These are phyloP conservation scores for Aspergillus terreus DNA, from an alignment of 2,329 filamentous ascomycete species.

Conservation along the genomic window DNA sequence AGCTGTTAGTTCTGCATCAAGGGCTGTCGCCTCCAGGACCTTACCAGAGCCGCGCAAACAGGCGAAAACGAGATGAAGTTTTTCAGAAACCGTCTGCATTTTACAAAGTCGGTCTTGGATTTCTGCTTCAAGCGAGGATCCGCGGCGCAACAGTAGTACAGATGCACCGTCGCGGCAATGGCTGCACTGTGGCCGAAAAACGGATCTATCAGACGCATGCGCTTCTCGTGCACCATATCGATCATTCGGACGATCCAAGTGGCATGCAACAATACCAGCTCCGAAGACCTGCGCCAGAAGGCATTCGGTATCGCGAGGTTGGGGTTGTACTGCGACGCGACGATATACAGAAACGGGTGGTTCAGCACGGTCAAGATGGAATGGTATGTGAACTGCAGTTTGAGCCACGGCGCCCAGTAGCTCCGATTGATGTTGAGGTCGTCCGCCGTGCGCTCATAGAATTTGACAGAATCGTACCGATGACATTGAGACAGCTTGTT, in stretches of 20 bases:
- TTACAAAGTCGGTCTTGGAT: constrained; percentile 51
- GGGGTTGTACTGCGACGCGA: constrained; percentile 50
- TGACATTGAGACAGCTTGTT: constrained; percentile 46
- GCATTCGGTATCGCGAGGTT: constrained; percentile 53
- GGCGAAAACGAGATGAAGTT: constrained; percentile 47
- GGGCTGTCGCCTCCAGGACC: constrained; percentile 10
- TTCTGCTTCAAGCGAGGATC: constrained; percentile 49
- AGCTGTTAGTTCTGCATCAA: constrained; percentile 3
- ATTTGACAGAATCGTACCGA: constrained; percentile 52
- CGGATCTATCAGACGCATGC: constrained; percentile 48
- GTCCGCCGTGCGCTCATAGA: constrained; percentile 48
- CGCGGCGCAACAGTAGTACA: constrained; percentile 53
- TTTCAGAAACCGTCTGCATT: constrained; percentile 49
- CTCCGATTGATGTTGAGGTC: constrained; percentile 45
- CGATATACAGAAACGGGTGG: constrained; percentile 53
- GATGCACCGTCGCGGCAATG: constrained; percentile 52
- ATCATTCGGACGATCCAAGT: constrained; percentile 55
- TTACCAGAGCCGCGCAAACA: constrained; percentile 46
- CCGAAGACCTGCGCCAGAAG: constrained; percentile 52
- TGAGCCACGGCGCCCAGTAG: constrained; percentile 53
- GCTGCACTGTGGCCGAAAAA: constrained; percentile 52
- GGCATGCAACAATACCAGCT: constrained; percentile 49
- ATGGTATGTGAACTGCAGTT: constrained; percentile 53
- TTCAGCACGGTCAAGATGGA: constrained; percentile 51
- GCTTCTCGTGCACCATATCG: constrained; percentile 52